These are phyloP conservation scores for Corymbia citriodora DNA, from an alignment of 441 rosid species.

Conservation along the genomic window DNA sequence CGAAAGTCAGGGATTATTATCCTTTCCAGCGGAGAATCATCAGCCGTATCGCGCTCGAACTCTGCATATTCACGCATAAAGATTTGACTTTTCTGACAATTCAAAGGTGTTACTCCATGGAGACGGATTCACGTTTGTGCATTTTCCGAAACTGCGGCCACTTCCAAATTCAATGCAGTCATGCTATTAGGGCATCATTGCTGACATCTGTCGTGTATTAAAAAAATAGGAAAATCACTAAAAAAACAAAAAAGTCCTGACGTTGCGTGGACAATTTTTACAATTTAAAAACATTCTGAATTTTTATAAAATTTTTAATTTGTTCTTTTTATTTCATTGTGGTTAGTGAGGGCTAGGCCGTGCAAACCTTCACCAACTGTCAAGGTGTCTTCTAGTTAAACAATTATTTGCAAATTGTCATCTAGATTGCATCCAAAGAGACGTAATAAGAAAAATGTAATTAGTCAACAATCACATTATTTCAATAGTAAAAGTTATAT, in stretches of 20 bases:
- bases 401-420: not conserved
- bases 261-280: not conserved
- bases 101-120: not conserved
- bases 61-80: not conserved
- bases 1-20: not conserved
- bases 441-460: too few relatives aligned
- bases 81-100: not conserved
- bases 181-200: not conserved
- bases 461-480: not conserved
- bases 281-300: not conserved
- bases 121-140: not conserved
- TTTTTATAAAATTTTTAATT: too few relatives aligned
- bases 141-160: not conserved
- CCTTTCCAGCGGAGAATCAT: not conserved
- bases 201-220: not conserved
- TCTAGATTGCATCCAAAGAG: not conserved
- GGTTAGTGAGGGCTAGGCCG: too few relatives aligned
- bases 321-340: not conserved
- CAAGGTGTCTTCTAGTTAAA: too few relatives aligned
- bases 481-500: too few relatives aligned
- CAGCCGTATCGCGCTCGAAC: not conserved
- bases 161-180: not conserved
- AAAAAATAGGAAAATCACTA: not conserved
- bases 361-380: too few relatives aligned
- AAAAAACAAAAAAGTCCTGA: not conserved